Base-by-base conservation (phyloP, 2,329 filamentous ascomycete genomes). In the Xylaria sp. region DNA sequence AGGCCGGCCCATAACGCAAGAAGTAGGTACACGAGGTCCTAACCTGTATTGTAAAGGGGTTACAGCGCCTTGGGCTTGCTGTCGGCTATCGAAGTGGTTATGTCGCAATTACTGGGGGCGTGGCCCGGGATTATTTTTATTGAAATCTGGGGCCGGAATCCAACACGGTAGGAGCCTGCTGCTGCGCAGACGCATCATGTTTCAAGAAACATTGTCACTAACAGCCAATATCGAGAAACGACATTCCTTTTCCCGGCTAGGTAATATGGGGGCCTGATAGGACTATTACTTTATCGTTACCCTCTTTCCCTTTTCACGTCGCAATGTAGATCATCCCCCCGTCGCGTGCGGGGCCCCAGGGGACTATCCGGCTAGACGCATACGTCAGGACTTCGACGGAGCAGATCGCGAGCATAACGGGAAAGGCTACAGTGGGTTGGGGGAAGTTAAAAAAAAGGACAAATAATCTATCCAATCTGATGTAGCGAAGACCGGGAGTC, bases 121-220 rank as follows among this genome's bases (percentile, higher is more conserved):
- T 39, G 45, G 28, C 41, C 56, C 57, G 39, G 67, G 67, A 65
- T 39, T 65, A 65, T 65, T 32, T 60, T 59, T n/a, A n/a, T 62
- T 46, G 28, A 65, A 70, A 68, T 63, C 68, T 58, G 65, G 68
- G 68, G 65, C 60, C 64, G 52, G 25, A 59, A 48, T 7, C 20
- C 20, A 67, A 52, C 41, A 60, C 43, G 39, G 56, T 25, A 43
- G 43, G 23, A 56, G 34, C 52, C 32, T 46, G 58, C 53, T 34
- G 41, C 52, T 28, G 32, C 34, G 30, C 41, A 6, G 28, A 57
- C 30, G 23, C 50, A 61, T 57, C 58, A 43, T 66, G 43, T 58
- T 58, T 45, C 59, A 30, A 52, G n/a, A 34, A 36, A 45, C 23
- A 55, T 12, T n/a, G 56, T 55, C 48, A 39, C 56, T 28, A 15